Evolutionary conservation across 129 eudicot genomes (phyloP), one percentile per base, ranked within the genome.

Genomic region (Flaveria sonorensis): DNA sequence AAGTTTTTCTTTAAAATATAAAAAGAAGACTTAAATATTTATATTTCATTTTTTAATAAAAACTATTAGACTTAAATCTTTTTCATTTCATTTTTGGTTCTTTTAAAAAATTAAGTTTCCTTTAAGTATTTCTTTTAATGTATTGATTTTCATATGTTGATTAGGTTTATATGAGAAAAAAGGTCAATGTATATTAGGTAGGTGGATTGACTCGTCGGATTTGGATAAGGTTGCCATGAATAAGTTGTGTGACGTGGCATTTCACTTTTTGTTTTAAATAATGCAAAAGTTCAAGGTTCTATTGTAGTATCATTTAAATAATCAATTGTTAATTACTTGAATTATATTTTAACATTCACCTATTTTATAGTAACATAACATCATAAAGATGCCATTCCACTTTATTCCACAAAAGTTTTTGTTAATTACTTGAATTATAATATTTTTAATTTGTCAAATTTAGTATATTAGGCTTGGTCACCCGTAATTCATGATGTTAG

Each of bases 151-250:
- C 6, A 6, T 36, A 36, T 36, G 40, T 36, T 36, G 6, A 6
- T 36, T 36, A 36, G 7, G 40, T 36, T 36, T 36, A 36, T 36
- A 36, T 36, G 40, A 36, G 40, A 6, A 45, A 45, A 45, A 11
- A 11, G 50, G 50, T 45, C 11, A 70, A 47, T 8, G 10, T 16
- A 14, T 50, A 26, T 71, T 71, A 50, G 47, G 36, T 51, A 32
- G 19, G 51, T 36, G n/a, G 36, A 72, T 39, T 72, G 51, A 36
- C 67, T 36, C 51, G 67, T 72, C 1, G 20, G 77, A 72, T 72
- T 36, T 36, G 52, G 77, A 72, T 72, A 72, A 72, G 77, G 67
- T 72, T 51, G 67, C 66, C 77, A 71, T 30, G 13, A 15, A 53
- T 28, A 48, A 51, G 18, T 18, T 53, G 43, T 13, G 46, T 51